Conservation (phyloP, 1,284 basidiomycete species). For the Volvariella surrecta region DNA sequence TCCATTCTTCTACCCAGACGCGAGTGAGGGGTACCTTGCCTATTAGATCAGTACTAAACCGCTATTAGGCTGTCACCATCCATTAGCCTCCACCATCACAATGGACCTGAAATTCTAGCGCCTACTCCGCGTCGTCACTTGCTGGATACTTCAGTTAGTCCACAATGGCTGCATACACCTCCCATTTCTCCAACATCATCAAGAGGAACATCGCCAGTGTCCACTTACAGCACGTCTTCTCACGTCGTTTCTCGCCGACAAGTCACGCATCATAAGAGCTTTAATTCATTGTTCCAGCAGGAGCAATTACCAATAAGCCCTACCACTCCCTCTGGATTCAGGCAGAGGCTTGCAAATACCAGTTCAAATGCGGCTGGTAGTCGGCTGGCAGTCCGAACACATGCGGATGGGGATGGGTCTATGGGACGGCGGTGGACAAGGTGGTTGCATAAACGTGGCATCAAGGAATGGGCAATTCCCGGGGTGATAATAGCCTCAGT, state of each 20-base stretch:
- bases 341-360: conserved; percentile 1
- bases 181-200: conserved; percentile 38
- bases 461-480: conserved; percentile 51
- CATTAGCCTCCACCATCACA: neutral
- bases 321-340: conserved; percentile 3
- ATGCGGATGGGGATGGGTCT: conserved; percentile 24
- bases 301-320: conserved; percentile 14
- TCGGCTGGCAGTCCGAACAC: conserved; percentile 6
- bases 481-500: conserved; percentile 40
- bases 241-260: conserved; percentile 1
- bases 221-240: conserved; percentile 9
- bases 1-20: neutral
- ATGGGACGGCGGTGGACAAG: conserved; percentile 57
- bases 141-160: conserved; percentile 39
- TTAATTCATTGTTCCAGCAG: conserved; percentile 26
- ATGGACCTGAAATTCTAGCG: conserved; percentile 37
- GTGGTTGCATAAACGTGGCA: conserved; percentile 68
- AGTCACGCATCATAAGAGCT: conserved; percentile 9
- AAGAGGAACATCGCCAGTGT: conserved; percentile 31
- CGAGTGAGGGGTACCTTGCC: too few relatives aligned
- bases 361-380: conserved; percentile 8
- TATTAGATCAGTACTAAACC: too few relatives aligned
- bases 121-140: conserved; percentile 50
- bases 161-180: conserved; percentile 40
- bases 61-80: too few relatives aligned